Evolutionary conservation across 1,139 yeast genomes (phyloP), one percentile per base, ranked within the genome.

Genomic region (Kodamaea suecica): DNA sequence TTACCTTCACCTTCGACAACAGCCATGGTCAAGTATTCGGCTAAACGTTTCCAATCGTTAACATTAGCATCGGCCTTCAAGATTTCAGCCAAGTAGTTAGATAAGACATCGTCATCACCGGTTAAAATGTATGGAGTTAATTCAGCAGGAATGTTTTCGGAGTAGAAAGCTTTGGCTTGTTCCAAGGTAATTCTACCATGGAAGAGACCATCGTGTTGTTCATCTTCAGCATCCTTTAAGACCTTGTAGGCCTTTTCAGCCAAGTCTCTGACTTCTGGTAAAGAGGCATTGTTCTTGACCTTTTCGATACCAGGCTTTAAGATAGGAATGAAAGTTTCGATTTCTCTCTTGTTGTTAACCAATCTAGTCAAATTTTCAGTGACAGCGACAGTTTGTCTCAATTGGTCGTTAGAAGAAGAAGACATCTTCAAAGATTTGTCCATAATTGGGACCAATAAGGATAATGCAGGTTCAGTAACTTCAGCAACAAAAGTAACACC

Each of bases 401-500:
- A 76, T 61, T 90, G 95, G 55, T 92, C 97, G 64, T 90, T 96
- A 11, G 97, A 82, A 4, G 95, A 83, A 2, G 95, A 84, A 11
- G 95, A 78, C 72, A 83, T 74, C 56, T 85, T 88, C 55, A 92
- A 73, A 2, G 97, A 92, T 59, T 92, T 86, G 59, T 82, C 92
- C 54, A 92, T 75, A 49, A 90, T 90, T 34, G 98, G 98, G 27
- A 87, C 97, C 50, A 92, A 73, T 40, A 92, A 67, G 4, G 97
- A 78, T 48, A 92, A 72, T 5, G 95, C 94, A 6, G 97, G 95
- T 64, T 90, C 97, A 12, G 97, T 92, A 43, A 92, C 98, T 67
- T 92, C 98, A 32, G 98, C 96, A 34, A 92, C 98, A 60, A 92
- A 92, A 0, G 98, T 92, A 36, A 92, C 97, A 31, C 95, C 85